phyloP scores from a whole-genome alignment of 2,329 filamentous ascomycete species.

The Colletotrichum sp. region DNA sequence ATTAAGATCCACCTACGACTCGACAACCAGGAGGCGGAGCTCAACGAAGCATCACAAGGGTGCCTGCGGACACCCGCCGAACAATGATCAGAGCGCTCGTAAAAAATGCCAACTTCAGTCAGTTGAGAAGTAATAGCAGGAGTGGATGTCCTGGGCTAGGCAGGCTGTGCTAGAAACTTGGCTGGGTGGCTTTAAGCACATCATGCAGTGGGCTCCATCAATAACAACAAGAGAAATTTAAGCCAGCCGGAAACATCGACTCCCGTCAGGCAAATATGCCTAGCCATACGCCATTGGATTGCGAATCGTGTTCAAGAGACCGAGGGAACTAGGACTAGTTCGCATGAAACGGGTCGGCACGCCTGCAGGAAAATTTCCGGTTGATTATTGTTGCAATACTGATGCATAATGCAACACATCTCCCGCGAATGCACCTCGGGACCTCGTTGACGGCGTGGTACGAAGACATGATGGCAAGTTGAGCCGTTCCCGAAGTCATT shows the following conservation, averaged over 20 bases:
- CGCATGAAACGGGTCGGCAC: not conserved
- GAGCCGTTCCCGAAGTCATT: too few relatives aligned
- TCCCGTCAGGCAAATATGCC: too few relatives aligned
- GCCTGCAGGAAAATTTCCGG: not conserved
- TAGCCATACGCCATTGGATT: too few relatives aligned
- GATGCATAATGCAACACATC: not conserved
- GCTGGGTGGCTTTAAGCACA: not conserved
- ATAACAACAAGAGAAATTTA: not conserved
- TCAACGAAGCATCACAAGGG: not conserved
- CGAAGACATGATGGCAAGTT: too few relatives aligned
- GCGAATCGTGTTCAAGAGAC: not conserved
- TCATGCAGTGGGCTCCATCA: not conserved
- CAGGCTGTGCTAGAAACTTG: not conserved
- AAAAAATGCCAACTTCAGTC: not conserved
- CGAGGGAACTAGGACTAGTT: fast-evolving
- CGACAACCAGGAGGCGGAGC: not conserved
- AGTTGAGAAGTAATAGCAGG: not conserved
- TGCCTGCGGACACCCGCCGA: not conserved
- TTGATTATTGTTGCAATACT: not conserved
- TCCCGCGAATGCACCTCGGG: not conserved
- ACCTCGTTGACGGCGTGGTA: too few relatives aligned
- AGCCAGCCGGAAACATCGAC: not conserved
- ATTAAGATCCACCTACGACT: not conserved
- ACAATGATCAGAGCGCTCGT: not conserved
- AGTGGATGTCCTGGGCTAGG: not conserved